A percentile compares a stretch with the other conserved stretches of the same genome.
phyloP scores from a whole-genome alignment of 352 stramenopile genomes.

The Phytophthora colocasiae region DNA sequence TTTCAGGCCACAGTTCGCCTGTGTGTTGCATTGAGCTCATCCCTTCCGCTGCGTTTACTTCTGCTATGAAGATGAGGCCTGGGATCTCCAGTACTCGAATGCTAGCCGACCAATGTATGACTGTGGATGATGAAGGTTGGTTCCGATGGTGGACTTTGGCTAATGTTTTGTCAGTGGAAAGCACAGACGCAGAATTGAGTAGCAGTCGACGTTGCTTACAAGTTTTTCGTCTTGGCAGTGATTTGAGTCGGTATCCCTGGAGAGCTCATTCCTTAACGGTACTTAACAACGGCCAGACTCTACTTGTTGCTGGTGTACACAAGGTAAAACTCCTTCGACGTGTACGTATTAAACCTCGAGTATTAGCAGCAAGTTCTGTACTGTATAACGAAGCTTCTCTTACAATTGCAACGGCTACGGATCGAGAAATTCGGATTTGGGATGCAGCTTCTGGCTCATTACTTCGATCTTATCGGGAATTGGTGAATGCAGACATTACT shows the following conservation, averaged over 20 bases:
- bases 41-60: slow-evolving; percentile 34
- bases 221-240: slow-evolving; percentile 72
- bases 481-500: slow-evolving; percentile 68
- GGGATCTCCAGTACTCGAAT: slow-evolving; percentile 27
- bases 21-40: slow-evolving; percentile 79
- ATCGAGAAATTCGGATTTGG: slow-evolving; percentile 75
- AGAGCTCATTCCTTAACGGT: slow-evolving; percentile 66
- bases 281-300: slow-evolving; percentile 66
- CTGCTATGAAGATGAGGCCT: slow-evolving; percentile 21
- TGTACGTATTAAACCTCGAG: slow-evolving; percentile 64
- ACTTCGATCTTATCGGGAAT: slow-evolving; percentile 64
- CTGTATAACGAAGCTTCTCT: slow-evolving; percentile 75
- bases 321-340: slow-evolving; percentile 80
- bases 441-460: slow-evolving; percentile 62
- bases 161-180: slow-evolving; percentile 70
- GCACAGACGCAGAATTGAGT: slow-evolving; percentile 60
- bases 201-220: slow-evolving; percentile 66
- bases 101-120: slow-evolving; percentile 74
- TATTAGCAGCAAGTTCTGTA: slow-evolving; percentile 65
- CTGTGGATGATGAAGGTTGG: slow-evolving; percentile 81
- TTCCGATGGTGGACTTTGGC: slow-evolving; percentile 86
- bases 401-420: slow-evolving; percentile 74
- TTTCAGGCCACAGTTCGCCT: slow-evolving; percentile 72
- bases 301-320: slow-evolving; percentile 67
- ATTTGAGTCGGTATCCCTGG: slow-evolving; percentile 68